Percentiles rank a stretch among this genome's conserved stretches.
Evolutionary conservation across 768 basidiomycete genomes (phyloP).

Genomic region (Agaricus sinodeliciosus): DNA sequence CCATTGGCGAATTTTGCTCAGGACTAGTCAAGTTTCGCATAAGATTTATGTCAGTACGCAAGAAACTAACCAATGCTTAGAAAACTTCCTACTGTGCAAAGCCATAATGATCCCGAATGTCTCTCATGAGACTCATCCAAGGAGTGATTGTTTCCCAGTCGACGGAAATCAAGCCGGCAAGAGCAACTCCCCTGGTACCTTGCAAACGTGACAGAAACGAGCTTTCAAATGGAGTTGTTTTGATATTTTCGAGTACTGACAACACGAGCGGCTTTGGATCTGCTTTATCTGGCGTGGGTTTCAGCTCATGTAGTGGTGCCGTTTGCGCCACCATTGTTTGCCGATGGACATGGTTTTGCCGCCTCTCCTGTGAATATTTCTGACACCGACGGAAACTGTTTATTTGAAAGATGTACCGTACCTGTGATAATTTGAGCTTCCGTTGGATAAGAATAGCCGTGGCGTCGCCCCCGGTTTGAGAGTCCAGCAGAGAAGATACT

Average conservation of each 20-base stretch:
- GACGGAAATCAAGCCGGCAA: conserved; percentile 41
- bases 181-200: conserved; percentile 29
- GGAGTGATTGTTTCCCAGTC: conserved; percentile 71
- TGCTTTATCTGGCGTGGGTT: not conserved
- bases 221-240: conserved; percentile 54
- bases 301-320: not conserved
- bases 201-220: conserved; percentile 65
- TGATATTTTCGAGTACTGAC: conserved; percentile 47
- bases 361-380: conserved; percentile 22
- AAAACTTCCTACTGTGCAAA: conserved; percentile 48
- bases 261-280: conserved; percentile 23
- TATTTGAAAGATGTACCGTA: not conserved
- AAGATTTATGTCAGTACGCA: not conserved
- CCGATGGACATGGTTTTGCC: conserved; percentile 17
- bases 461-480: conserved; percentile 13
- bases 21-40: conserved; percentile 35
- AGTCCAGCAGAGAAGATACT: conserved; percentile 25
- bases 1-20: conserved; percentile 36
- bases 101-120: conserved; percentile 59
- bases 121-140: conserved; percentile 73
- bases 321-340: conserved; percentile 16
- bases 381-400: not conserved
- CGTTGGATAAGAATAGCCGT: conserved; percentile 27
- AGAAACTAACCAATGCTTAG: conserved; percentile 6
- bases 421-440: conserved; percentile 34